Percentiles rank a stretch among this genome's conserved stretches.
Evolutionary conservation across 108 stramenopile genomes (phyloP).

Genomic region (Bacterosira constricta): DNA sequence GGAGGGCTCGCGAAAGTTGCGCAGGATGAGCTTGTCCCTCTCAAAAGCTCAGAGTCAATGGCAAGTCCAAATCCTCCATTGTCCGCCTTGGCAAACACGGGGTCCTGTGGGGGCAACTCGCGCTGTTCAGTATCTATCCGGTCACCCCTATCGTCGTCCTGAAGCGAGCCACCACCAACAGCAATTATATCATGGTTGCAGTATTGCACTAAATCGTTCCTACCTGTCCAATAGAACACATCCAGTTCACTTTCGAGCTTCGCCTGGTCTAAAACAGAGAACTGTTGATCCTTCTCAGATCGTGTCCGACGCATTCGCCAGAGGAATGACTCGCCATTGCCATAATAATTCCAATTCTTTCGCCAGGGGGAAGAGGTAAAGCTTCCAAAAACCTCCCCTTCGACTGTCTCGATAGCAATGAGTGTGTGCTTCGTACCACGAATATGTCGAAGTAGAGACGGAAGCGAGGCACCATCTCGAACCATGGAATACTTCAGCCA

Average conservation of each 20-base stretch:
- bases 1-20: conserved; percentile 69
- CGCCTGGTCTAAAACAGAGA: conserved; percentile 74
- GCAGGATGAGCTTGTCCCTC: conserved; percentile 76
- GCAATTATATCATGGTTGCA: conserved; percentile 70
- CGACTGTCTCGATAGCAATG: conserved; percentile 76
- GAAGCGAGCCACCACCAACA: conserved; percentile 57
- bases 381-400: conserved; percentile 82
- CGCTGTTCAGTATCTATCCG: conserved; percentile 27
- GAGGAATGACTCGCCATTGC: conserved; percentile 70
- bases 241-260: conserved; percentile 78
- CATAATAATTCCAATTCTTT: conserved; percentile 63
- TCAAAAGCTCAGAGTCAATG: conserved; percentile 62
- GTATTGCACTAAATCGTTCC: conserved; percentile 61
- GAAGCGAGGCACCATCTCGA: conserved; percentile 75
- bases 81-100: conserved; percentile 7
- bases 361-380: conserved; percentile 71
- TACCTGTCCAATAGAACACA: conserved; percentile 61
- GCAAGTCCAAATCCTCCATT: conserved; percentile 79
- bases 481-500: conserved; percentile 83
- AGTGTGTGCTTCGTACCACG: conserved; percentile 67
- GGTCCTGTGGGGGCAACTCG: conserved; percentile 25
- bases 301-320: conserved; percentile 75
- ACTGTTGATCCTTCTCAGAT: conserved; percentile 49
- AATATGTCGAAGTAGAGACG: conserved; percentile 59
- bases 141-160: conserved; percentile 26